Base-by-base conservation (phyloP, 495 filamentous ascomycete species). In the Penicillium maclennaniae region DNA sequence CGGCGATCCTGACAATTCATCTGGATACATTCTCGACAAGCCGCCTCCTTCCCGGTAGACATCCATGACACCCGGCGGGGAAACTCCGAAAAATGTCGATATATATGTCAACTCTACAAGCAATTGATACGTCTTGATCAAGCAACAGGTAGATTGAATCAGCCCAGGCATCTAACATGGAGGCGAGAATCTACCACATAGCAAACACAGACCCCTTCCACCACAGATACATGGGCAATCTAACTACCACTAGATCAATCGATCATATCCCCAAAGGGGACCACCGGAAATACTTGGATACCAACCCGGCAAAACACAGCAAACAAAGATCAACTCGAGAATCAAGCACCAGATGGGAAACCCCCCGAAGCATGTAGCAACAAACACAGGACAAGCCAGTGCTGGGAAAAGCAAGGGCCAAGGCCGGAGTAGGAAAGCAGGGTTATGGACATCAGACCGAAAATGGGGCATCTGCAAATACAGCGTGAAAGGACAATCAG, bases 401-500 rank as follows among this genome's bases (percentile, higher is more conserved):
- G 49, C 54, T 53, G 45, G 45, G 43, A 27, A 45, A 45, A 53
- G 51, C 53, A 49, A 58, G 44, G 45, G 54, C 47, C 48, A 26
- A 49, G 42, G 45, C 38, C 34, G 31, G 57, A 49, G 34, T 45
- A 46, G 37, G 25, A 52, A 25, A 44, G 41, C 45, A 53, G 44
- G 40, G 39, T 47, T 38, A 21, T 41, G 39, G 59, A 53, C 58
- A 58, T 55, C 58, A 38, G 34, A 55, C 55, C 50, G 34, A 46
- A 57, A 54, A 42, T 55, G 45, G 44, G 38, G 39, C 53, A 53
- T 58, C 43, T 45, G 56, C 56, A 59, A 59, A 53, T 59, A 62
- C 59, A 62, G 26, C 12, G 39, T 20, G 44, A 23, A 51, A 44
- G 31, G 20, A 43, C n/a, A 38, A 12, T 15, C 36, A 39, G 40